Evolutionary conservation across 306 rosid genomes (phyloP), one percentile per base, ranked within the genome.

Genomic region (Prosopis cineraria): DNA sequence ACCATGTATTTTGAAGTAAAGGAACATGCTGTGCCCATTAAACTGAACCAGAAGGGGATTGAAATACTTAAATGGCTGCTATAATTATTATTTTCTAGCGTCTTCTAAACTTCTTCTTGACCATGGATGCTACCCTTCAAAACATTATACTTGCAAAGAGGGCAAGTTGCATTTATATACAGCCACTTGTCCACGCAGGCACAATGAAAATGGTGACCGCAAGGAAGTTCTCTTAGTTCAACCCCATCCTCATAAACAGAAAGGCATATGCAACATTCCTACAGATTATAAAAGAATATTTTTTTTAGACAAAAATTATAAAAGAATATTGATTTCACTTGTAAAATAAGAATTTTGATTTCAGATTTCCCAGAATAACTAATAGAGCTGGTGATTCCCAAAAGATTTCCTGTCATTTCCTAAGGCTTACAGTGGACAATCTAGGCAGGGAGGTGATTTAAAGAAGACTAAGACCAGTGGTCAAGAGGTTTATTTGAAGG

Each of bases 221-320:
- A 93, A 7, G 99, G 97, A 56, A 95, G 99, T 78, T 93, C 88
- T 77, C 98, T 83, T 7, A 95, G 96, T 72, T 95, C 99, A 29
- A 72, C 91, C 30, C 97, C 98, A 0, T 93, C 98, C 0, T 93
- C 99, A 48, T 95, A 95, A 33, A 91, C 85, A 76, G 94, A 93
- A 73, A 93, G 93, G 85, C 99, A 93, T 84, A 95, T 95, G 84
- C 99, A 95, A 72, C 99, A 95, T 86, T 93, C 99, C 99, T 95
- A 74, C 74, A 85, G 78, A 77, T 79, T 48, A 50, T 44, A 39
- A 10, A 37, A 7, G 11, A 53, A 53, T 8, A 11, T n/a, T n/a
- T n/a, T n/a, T n/a, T n/a, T n/a, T n/a, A n/a, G n/a, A n/a, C n/a
- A n/a, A n/a, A n/a, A n/a, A 33, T 81, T 53, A 47, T 47, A 55